Base-by-base conservation (phyloP, 2,329 filamentous ascomycete genomes). In the Aspergillus caelatus region DNA sequence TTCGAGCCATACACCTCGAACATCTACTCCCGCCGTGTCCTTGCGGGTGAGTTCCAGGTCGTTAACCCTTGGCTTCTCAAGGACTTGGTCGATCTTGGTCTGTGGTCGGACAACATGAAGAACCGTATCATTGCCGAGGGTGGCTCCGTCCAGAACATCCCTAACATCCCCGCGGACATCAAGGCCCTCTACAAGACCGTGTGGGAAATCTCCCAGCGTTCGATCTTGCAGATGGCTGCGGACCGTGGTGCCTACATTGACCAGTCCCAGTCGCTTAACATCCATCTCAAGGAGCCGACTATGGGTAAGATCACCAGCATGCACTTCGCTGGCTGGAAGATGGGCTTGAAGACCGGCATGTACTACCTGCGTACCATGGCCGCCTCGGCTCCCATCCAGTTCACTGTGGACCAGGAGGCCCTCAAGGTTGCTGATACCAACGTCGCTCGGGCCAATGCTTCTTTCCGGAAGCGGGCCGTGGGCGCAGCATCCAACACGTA, bases 281-380 rank as follows among this genome's bases (percentile, higher is more conserved):
- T 99, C 72, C 95, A 99, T 85, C 93, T 99, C 90, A 96, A 96
- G 81, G 94, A 98, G 75, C 95, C 95, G 48, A 97, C 94, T 58
- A 98, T 99, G 94, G 95, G 95, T 82, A 99, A 99, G 87, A 97
- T 99, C 80, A 99, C 95, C 64, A 95, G 91, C 79, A 99, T 99
- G 95, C 95, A 99, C 84, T 99, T 99, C 77, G 88, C 95, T 56
- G 95, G 95, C 73, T 99, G 95, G 95, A 99, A 98, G 86, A 89
- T 98, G 70, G 95, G 95, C 75, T 88, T 99, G 71, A 99, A 99
- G 91, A 99, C 95, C 41, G 95, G 95, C 84, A 98, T 99, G 95
- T 99, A 99, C 89, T 99, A 99, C 82, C 89, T 99, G 72, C 93
- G 95, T 74, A 99, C 95, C 55, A 95, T 96, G 89, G 95, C 95